These are phyloP conservation scores for Mortierella alpina DNA, from an alignment of 192 early-diverging fungal genomes.

Conservation along the genomic window DNA sequence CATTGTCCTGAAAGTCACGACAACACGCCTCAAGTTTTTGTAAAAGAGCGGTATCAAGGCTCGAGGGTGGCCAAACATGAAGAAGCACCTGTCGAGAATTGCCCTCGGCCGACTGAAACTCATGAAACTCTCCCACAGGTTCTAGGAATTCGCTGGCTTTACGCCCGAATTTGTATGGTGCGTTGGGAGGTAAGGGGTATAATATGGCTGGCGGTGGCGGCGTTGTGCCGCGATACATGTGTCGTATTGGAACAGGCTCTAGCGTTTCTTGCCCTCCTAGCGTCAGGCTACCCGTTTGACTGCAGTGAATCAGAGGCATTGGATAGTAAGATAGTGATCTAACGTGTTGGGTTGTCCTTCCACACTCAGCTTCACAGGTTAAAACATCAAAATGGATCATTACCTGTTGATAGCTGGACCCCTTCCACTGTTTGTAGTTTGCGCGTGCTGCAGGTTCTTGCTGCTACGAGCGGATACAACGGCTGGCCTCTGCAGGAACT, in stretches of 20 bases:
- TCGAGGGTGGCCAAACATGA: conserved; percentile 49
- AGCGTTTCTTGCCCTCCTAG: not conserved
- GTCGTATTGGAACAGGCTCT: conserved; percentile 8
- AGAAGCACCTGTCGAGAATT: conserved; percentile 48
- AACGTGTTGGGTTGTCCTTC: too few species aligned
- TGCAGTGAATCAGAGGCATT: not conserved
- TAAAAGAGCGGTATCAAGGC: conserved; percentile 19
- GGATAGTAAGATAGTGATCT: too few species aligned
- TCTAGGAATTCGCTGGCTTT: conserved; percentile 38
- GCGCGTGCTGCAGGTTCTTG: not conserved
- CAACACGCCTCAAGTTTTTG: conserved; percentile 45
- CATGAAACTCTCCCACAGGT: conserved; percentile 46
- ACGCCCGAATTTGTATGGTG: conserved; percentile 37
- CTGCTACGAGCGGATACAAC: not conserved
- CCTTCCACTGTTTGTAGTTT: too few species aligned
- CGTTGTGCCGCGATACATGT: conserved; percentile 22
- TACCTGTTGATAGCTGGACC: too few species aligned
- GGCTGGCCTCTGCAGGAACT: conserved; percentile 11
- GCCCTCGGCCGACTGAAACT: conserved; percentile 54
- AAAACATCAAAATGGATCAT: too few species aligned
- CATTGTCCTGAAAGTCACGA: conserved; percentile 42
- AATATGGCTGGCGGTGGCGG: conserved; percentile 1
- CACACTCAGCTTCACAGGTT: too few species aligned
- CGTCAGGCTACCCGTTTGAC: not conserved
- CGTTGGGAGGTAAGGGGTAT: conserved; percentile 28